Base-by-base conservation (phyloP, 495 filamentous ascomycete genomes). In the Penicillium paradoxum region DNA sequence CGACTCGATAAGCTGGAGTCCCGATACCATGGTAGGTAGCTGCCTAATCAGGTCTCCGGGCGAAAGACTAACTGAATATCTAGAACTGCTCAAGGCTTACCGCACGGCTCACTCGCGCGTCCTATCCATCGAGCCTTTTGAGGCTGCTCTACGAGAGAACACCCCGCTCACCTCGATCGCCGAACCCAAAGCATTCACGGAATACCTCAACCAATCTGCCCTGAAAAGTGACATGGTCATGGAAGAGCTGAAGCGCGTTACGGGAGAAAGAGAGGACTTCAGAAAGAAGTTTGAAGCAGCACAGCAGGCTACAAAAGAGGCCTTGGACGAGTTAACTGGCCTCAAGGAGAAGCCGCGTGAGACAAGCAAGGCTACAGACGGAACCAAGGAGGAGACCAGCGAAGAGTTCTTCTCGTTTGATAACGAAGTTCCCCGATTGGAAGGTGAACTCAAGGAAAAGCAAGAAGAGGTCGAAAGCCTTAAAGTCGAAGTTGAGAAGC, bases 401-500 rank as follows among this genome's bases (percentile, higher is more conserved):
- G 89, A 92, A 60, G 89, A 96, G 19, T 85, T 96, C 69, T 96
- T 96, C 70, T 93, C 89, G 6, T 95, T 89, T 55, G 88, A 90
- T 49, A 80, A 80, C 36, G 88, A 92, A 64, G 70, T 90, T 36
- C 84, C 84, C 14, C 78, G 83, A 15, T 58, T 90, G n/a, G 77
- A 84, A 49, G 66, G 71, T 1, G 81, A 84, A 56, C 59, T 89
- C 43, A 72, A 83, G 53, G 73, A 75, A 48, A 78, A 78, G 37
- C 82, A 89, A 53, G 73, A 79, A 29, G 84, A 91, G 61, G 78
- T 91, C 27, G 77, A 79, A 30, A 73, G 74, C 17, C 78, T 92
- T 15, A 86, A 86, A 57, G 65, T 71, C 9, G 81, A 88, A 47
- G 68, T 88, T 15, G 77, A 78, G 21, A 77, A 69, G 36, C 70